These are phyloP conservation scores for Moniliophthora roreri DNA, from an alignment of 1,284 basidiomycete species.

Conservation along the genomic window DNA sequence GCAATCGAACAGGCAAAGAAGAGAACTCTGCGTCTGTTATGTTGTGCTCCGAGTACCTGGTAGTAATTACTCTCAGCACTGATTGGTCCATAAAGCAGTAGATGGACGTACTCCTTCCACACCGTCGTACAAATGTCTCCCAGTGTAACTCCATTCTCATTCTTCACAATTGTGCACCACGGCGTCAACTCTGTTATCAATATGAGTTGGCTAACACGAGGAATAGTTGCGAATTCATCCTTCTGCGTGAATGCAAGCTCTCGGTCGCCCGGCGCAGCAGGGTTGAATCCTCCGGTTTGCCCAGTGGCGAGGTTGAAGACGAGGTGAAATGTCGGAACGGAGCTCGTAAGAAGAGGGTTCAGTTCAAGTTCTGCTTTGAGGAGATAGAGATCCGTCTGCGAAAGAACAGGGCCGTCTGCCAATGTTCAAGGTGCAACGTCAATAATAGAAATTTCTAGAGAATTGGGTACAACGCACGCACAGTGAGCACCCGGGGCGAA, in stretches of 20 bases:
- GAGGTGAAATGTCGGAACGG: constrained; percentile 54
- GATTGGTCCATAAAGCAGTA: constrained; percentile 1
- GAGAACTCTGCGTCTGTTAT: constrained; percentile 68
- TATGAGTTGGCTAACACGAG: constrained; percentile 70
- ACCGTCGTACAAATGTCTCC: constrained; percentile 65
- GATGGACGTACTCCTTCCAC: constrained; percentile 64
- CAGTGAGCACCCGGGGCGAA: background rate
- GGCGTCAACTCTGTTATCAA: constrained; percentile 72
- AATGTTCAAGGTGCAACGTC: too few species aligned
- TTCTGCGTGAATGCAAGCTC: constrained; percentile 64
- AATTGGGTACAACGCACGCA: background rate
- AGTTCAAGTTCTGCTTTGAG: constrained; percentile 65
- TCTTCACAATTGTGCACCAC: constrained; percentile 78
- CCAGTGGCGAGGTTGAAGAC: constrained; percentile 70
- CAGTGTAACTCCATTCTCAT: constrained; percentile 70
- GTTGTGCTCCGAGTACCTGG: constrained; percentile 64
- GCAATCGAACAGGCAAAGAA: constrained; percentile 56
- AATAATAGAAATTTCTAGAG: background rate
- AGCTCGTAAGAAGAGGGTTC: constrained; percentile 65
- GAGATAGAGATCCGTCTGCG: constrained; percentile 74
- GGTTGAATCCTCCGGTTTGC: constrained; percentile 59
- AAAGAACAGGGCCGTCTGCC: constrained; percentile 79
- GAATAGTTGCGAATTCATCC: constrained; percentile 78
- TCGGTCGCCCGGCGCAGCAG: constrained; percentile 48
- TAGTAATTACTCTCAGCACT: constrained; percentile 10